Evolutionary conservation across 768 basidiomycete genomes (phyloP), one percentile per base, ranked within the genome.

Genomic region (Auriculariales sp.): DNA sequence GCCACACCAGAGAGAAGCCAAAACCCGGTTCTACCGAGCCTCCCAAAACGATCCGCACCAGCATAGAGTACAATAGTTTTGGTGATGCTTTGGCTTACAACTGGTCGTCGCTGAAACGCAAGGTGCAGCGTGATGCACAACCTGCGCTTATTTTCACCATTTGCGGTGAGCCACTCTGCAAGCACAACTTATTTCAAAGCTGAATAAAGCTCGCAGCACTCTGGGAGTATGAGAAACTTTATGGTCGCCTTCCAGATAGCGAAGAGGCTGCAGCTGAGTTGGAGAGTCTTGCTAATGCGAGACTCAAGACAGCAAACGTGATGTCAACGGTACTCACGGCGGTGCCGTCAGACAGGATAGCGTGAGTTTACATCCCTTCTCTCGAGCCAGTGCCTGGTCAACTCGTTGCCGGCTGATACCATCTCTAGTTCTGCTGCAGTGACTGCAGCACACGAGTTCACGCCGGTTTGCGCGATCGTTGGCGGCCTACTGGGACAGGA

Each of bases 401-500:
- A 33, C 28, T 28, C 47, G 34, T 50, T 48, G n/a, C 36, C 19
- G 30, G 28, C 27, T 11, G n/a, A 36, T 48, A 19, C 44, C 22
- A 46, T 46, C 42, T 28, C 22, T 56, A 95, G 92, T 55, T 68
- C 77, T n/a, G 55, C 85, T 34, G 69, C 81, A 3, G 72, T 68
- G 12, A 79, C 83, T n/a, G 82, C 88, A 5, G 65, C 68, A 17
- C 79, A 84, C 61, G 91, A 94, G 61, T 89, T 97, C 67, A 83
- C 91, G 0, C 91, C 95, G 0, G 81, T 91, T 1, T 89, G 91
- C 61, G 95, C 95, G 1, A 85, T 99, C 30, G 73, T 99, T 32
- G 95, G 95, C 25, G 95, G 95, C 22, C 77, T 98, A 67, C 68
- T 98, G 12, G 93, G 82, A 1, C 95, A 98, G 63, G 95, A 99